A percentile compares a stretch with the other conserved stretches of the same genome.
These are phyloP conservation scores for Chloropicon primus DNA, from an alignment of 139 green algal species.

Conservation along the genomic window DNA sequence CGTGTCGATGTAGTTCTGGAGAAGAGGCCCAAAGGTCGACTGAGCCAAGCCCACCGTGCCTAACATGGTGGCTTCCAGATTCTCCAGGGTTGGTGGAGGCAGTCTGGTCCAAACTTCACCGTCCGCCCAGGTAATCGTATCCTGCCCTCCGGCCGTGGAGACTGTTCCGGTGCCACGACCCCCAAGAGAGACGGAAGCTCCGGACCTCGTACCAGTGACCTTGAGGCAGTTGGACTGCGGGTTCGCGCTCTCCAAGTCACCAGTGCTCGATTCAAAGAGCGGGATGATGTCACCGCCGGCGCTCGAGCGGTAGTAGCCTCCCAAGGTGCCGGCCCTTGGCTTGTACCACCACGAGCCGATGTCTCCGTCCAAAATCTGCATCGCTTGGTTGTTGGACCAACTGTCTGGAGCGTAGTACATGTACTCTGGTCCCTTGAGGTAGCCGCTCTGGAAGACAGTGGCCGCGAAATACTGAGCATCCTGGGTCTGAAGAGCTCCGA, in stretches of 20 bases:
- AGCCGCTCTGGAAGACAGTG: background rate
- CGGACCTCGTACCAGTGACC: background rate
- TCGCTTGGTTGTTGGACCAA: background rate
- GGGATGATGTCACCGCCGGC: background rate
- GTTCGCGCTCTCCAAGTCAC: background rate
- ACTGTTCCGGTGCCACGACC: background rate
- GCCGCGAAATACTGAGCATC: background rate
- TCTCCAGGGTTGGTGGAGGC: background rate
- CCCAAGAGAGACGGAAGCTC: background rate
- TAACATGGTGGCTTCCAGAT: background rate
- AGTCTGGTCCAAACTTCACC: background rate
- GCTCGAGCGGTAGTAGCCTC: background rate
- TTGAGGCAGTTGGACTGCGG: background rate
- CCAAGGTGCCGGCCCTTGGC: background rate
- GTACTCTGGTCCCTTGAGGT: background rate
- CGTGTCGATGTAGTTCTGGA: background rate
- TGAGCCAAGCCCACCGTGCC: background rate
- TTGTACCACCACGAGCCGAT: background rate
- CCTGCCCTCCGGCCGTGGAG: background rate
- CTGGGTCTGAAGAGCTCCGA: background rate
- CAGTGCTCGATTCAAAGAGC: background rate
- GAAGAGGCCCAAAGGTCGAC: background rate
- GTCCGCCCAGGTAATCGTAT: background rate
- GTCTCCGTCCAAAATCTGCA: background rate
- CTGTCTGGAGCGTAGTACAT: background rate